phyloP scores from a whole-genome alignment of 257 asterid species.

The Gardenia jasminoides region DNA sequence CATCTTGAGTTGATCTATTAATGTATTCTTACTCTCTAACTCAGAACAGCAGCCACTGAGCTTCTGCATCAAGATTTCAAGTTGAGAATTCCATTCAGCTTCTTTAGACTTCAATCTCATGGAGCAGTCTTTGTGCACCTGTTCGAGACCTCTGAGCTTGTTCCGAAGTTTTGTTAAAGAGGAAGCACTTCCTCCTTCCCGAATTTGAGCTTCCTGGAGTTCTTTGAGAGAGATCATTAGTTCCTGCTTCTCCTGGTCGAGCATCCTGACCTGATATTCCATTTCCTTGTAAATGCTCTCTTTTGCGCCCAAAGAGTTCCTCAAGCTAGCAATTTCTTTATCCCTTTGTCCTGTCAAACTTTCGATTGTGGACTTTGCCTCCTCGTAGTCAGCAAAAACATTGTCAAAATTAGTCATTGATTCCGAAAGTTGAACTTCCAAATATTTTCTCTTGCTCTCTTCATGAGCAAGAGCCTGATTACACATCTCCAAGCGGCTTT shows the following conservation, averaged over 20 bases:
- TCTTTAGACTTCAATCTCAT: constrained; percentile 60
- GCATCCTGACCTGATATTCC: constrained; percentile 70
- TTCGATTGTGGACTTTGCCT: constrained; percentile 55
- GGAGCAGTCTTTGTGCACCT: constrained; percentile 55
- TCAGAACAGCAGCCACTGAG: constrained; percentile 41
- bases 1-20: constrained; percentile 48
- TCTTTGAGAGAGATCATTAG: constrained; percentile 53
- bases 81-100: constrained; percentile 57
- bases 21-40: constrained; percentile 38
- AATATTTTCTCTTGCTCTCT: constrained; percentile 61
- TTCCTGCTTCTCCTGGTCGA: constrained; percentile 79
- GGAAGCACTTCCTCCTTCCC: constrained; percentile 55
- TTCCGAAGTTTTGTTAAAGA: constrained; percentile 65
- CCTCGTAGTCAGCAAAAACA: constrained; percentile 67
- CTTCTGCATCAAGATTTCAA: constrained; percentile 52
- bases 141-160: constrained; percentile 64
- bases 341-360: constrained; percentile 55
- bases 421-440: constrained; percentile 62
- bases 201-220: constrained; percentile 75
- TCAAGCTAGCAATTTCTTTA: constrained; percentile 61
- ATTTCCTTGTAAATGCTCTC: constrained; percentile 73
- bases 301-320: constrained; percentile 59
- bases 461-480: constrained; percentile 78
- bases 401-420: constrained; percentile 49
- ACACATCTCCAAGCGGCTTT: constrained; percentile 67